Base-by-base conservation (phyloP, 2,329 filamentous ascomycete species). In the Ilyonectria sp. region DNA sequence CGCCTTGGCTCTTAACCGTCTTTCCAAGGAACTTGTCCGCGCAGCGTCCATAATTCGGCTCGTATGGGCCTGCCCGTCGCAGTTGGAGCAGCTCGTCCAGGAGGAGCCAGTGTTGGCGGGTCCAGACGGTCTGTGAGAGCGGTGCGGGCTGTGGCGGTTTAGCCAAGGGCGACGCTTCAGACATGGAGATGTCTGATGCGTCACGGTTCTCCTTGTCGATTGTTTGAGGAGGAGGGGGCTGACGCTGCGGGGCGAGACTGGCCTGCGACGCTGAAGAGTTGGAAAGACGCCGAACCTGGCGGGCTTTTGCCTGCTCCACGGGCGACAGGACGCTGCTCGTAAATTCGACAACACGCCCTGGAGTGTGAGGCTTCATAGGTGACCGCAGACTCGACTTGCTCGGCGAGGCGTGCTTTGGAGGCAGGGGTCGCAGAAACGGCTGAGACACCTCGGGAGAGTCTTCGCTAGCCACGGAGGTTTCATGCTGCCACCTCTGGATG, bases 331-430 rank as follows among this genome's bases (percentile, higher is more conserved):
- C 84, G 74, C 82, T 86, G 76, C 83, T 86, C 0, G 85, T 86
- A 69, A 90, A 90, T 64, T 88, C 87, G 15, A 90, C 88, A 1
- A 90, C 86, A 0, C 86, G 84, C 5, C 88, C 88, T 1, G 86
- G 87, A 2, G 86, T 89, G 68, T 84, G 88, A 4, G 86, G 84
- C 72, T 90, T 90, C 19, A 88, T 75, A 0, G 87, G 86, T 4
- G 88, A 89, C 19, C 88, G 84, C 26, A 90, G 78, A 70, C 83
- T 87, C 1, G 88, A 90, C 74, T 90, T 90, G 9, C 78, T 82
- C 0, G 88, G 88, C 1, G 87, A 90, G 5, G 84, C 83, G n/a
- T 84, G 82, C 67, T 82, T 85, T 58, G 85, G 81, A 13, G 87
- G 87, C 4, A 85, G 79, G 2, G 86, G 84, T 7, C 85, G 84